These are phyloP conservation scores for Dovyalis caffra DNA, from an alignment of 345 rosid genomes.

Conservation along the genomic window DNA sequence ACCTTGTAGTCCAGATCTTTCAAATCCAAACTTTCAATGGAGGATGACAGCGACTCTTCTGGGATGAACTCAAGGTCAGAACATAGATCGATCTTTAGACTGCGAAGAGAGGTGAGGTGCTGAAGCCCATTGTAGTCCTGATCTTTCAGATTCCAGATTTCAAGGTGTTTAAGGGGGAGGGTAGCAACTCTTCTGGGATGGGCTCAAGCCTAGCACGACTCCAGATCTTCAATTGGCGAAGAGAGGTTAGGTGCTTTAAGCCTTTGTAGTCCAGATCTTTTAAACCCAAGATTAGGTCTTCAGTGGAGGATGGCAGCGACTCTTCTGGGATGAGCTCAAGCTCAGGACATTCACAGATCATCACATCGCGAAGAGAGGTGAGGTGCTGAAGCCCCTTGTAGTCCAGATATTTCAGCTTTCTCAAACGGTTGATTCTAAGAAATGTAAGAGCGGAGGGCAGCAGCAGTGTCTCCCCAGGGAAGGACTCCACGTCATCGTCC, in stretches of 20 bases:
- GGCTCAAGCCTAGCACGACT: background rate
- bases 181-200: background rate
- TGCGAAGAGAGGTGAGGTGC: too few relatives aligned
- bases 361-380: background rate
- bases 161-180: background rate
- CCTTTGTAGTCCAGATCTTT: background rate
- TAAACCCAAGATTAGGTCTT: background rate
- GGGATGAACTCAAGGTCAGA: too few relatives aligned
- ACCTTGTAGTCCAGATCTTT: too few relatives aligned
- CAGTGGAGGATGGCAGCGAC: background rate
- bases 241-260: background rate
- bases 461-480: slow-evolving; percentile 12
- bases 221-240: background rate
- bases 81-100: too few relatives aligned
- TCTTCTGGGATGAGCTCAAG: background rate
- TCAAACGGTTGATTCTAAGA: background rate
- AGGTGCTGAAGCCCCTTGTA: slow-evolving; percentile 4
- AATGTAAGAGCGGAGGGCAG: slow-evolving; percentile 2
- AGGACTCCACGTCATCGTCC: slow-evolving; percentile 6
- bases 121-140: too few relatives aligned
- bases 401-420: slow-evolving; percentile 4
- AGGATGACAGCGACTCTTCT: too few relatives aligned
- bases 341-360: background rate
- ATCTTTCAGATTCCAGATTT: background rate
- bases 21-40: too few relatives aligned